A percentile compares a stretch with the other conserved stretches of the same genome.
Evolutionary conservation across 768 basidiomycete species (phyloP).

Genomic region (Boletellus ananas): DNA sequence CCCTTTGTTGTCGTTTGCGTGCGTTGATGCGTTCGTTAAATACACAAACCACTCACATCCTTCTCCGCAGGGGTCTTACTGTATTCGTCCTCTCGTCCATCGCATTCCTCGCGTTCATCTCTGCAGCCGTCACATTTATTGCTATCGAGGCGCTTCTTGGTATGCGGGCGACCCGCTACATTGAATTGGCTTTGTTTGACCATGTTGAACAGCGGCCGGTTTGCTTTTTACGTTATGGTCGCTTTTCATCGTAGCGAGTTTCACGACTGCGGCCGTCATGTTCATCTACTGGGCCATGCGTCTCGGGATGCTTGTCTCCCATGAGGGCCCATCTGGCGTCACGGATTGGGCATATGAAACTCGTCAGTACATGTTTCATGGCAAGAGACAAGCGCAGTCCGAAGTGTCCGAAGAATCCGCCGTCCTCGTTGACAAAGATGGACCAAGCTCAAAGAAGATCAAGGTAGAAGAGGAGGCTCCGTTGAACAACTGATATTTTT

Average conservation of each 20-base stretch:
- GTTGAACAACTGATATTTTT: neutral
- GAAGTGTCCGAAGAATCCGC: constrained; percentile 26
- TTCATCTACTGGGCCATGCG: constrained; percentile 33
- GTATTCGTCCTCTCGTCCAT: constrained; percentile 36
- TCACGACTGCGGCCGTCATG: constrained; percentile 30
- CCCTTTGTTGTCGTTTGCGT: constrained; percentile 39
- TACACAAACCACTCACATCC: neutral
- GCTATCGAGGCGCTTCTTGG: constrained; percentile 28
- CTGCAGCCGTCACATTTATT: constrained; percentile 31
- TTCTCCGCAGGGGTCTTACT: constrained; percentile 25
- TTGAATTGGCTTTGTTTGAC: neutral
- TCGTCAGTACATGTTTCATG: constrained; percentile 17
- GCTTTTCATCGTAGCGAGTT: constrained; percentile 32
- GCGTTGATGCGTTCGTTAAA: constrained; percentile 16
- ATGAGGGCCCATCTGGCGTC: constrained; percentile 31
- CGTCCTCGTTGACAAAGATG: constrained; percentile 21
- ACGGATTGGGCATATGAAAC: constrained; percentile 31
- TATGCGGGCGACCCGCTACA: constrained; percentile 9
- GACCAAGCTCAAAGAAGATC: constrained; percentile 14
- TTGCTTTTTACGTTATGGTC: constrained; percentile 32
- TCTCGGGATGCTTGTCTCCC: constrained; percentile 34
- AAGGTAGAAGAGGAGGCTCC: constrained; percentile 20
- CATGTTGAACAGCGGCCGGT: constrained; percentile 27
- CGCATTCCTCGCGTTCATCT: constrained; percentile 35
- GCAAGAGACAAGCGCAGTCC: constrained; percentile 14